phyloP scores from a whole-genome alignment of 164 flowering plant species.

The Liquidambar formosana region DNA sequence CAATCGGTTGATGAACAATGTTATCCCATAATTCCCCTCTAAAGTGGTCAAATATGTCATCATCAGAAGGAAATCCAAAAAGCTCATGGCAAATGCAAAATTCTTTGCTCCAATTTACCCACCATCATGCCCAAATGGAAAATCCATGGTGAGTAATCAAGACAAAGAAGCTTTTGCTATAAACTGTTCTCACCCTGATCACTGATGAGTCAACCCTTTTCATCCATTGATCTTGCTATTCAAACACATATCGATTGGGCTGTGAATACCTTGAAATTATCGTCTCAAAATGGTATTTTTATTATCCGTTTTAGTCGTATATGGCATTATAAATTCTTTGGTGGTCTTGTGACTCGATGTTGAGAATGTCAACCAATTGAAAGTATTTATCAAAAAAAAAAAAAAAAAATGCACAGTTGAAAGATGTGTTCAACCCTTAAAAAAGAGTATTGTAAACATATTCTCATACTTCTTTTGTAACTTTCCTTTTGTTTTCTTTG shows the following conservation, averaged over 20 bases:
- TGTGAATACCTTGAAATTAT: not conserved
- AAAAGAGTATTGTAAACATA: not conserved
- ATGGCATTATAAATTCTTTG: not conserved
- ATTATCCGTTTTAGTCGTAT: not conserved
- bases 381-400: too few relatives aligned
- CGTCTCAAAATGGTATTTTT: not conserved
- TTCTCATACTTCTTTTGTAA: too few relatives aligned
- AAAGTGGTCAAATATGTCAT: not conserved
- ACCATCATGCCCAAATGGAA: not conserved
- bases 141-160: not conserved
- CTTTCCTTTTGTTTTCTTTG: too few relatives aligned
- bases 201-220: constrained; percentile 3
- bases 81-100: not conserved
- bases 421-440: constrained; percentile 8
- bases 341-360: not conserved
- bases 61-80: not conserved
- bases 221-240: not conserved
- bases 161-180: too few relatives aligned
- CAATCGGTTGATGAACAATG: not conserved
- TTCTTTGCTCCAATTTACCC: not conserved
- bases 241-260: not conserved
- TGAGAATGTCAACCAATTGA: constrained; percentile 6
- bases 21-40: constrained; percentile 1
- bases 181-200: too few relatives aligned
- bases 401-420: too few relatives aligned